A percentile compares a stretch with the other conserved stretches of the same genome.
Evolutionary conservation across 257 asterid genomes (phyloP).

Genomic region (Solanum raphanifolium): DNA sequence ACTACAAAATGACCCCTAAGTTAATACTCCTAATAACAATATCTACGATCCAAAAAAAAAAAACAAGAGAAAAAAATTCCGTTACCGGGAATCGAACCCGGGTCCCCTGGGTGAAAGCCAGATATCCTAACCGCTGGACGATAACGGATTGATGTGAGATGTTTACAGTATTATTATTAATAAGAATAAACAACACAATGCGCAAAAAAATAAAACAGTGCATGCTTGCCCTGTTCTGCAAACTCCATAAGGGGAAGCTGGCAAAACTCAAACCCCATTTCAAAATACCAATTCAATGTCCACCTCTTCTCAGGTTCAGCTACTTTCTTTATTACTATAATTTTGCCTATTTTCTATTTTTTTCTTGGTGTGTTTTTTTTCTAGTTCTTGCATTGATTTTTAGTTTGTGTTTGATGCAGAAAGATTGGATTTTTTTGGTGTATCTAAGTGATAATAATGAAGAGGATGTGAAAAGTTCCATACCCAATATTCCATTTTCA

Average conservation of each 20-base stretch:
- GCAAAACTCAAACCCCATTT: background rate
- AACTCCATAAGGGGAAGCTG: background rate
- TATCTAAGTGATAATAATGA: slow-evolving; percentile 40
- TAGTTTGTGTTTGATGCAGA: background rate
- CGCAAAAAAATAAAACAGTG: background rate
- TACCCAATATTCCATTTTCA: slow-evolving; percentile 35
- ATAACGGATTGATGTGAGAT: slow-evolving; percentile 27
- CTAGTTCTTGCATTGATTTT: background rate
- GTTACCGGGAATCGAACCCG: slow-evolving; percentile 95
- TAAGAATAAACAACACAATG: background rate
- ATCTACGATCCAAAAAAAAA: too few relatives aligned
- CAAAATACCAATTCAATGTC: background rate
- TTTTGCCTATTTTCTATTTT: background rate
- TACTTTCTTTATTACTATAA: background rate
- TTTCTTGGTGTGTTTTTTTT: background rate
- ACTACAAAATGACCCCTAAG: too few relatives aligned
- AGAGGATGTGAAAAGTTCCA: slow-evolving; percentile 31
- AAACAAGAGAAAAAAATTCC: slow-evolving; percentile 13
- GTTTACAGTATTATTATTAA: too few relatives aligned
- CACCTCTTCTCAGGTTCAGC: background rate
- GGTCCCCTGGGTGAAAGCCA: slow-evolving; percentile 97
- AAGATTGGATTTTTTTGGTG: slow-evolving; percentile 23
- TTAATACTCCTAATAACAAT: too few relatives aligned
- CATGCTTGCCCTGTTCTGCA: background rate
- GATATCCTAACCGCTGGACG: slow-evolving; percentile 98